Evolutionary conservation across 2,329 filamentous ascomycete species (phyloP).

Genomic region (Hypoxylon sp.): DNA sequence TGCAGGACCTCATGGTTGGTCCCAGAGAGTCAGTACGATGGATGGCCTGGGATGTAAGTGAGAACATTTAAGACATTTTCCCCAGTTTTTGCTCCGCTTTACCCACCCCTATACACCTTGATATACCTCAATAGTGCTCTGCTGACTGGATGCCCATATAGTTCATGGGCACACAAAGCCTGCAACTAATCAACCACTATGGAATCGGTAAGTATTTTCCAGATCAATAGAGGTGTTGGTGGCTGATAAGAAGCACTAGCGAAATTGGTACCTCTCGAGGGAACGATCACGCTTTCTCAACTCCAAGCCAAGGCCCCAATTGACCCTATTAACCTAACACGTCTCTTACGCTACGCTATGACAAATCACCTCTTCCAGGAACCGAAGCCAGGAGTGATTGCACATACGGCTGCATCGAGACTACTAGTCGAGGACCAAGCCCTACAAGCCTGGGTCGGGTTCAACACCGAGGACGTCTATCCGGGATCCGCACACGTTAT

Average conservation of each 20-base stretch:
- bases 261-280: slow-evolving; percentile 62
- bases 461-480: slow-evolving; percentile 67
- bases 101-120: neutral
- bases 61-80: slow-evolving; percentile 1
- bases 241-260: slow-evolving; percentile 52
- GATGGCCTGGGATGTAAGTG: slow-evolving; percentile 64
- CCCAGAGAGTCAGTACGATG: slow-evolving; percentile 65
- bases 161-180: slow-evolving; percentile 64
- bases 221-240: neutral
- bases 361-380: slow-evolving; percentile 69
- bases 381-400: slow-evolving; percentile 61
- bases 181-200: slow-evolving; percentile 64
- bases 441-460: slow-evolving; percentile 67
- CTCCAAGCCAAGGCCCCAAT: slow-evolving; percentile 61
- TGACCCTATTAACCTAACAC: slow-evolving; percentile 63
- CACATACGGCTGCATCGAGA: slow-evolving; percentile 67
- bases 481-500: slow-evolving; percentile 62
- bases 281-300: slow-evolving; percentile 60
- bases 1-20: slow-evolving; percentile 62
- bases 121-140: neutral
- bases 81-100: neutral
- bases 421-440: slow-evolving; percentile 62
- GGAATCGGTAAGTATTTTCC: slow-evolving; percentile 57
- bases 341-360: slow-evolving; percentile 68
- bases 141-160: slow-evolving; percentile 46